These are phyloP conservation scores for Clitopilus passeckerianus DNA, from an alignment of 768 basidiomycete genomes.

Conservation along the genomic window DNA sequence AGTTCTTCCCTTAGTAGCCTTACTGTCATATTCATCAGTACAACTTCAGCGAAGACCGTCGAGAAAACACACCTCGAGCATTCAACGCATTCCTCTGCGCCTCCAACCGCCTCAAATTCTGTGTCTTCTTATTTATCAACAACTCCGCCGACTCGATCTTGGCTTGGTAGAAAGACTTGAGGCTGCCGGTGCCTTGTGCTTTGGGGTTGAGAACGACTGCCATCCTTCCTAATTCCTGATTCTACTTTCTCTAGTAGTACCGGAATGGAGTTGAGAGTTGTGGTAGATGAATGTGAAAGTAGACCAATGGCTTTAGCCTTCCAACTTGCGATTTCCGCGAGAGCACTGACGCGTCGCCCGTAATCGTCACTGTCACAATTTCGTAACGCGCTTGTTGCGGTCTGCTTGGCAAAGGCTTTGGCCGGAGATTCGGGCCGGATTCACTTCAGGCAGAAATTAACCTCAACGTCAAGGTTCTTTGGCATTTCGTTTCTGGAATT, in stretches of 20 bases:
- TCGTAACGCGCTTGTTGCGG: background rate
- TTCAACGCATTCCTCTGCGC: constrained; percentile 97
- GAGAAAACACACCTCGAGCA: constrained; percentile 63
- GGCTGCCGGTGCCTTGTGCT: constrained; percentile 48
- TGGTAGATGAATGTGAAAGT: too few relatives aligned
- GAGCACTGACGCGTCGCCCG: background rate
- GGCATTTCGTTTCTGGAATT: background rate
- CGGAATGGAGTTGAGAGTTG: too few relatives aligned
- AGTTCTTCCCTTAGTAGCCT: constrained; percentile 88
- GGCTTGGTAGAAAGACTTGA: constrained; percentile 90
- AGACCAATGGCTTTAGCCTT: too few relatives aligned
- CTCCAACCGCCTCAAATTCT: constrained; percentile 92
- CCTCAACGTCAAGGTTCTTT: background rate
- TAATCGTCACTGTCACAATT: background rate
- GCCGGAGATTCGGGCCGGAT: background rate
- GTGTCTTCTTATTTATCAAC: constrained; percentile 92
- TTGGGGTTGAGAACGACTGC: background rate
- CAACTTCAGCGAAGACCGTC: background rate
- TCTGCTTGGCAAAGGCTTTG: background rate
- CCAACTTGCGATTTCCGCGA: background rate
- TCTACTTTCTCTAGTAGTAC: too few relatives aligned
- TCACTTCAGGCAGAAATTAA: background rate
- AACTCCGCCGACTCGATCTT: constrained; percentile 95
- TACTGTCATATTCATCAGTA: constrained; percentile 40
- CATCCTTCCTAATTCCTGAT: background rate